These are phyloP conservation scores for Artemisia argyi DNA, from an alignment of 129 eudicot species.

Conservation along the genomic window DNA sequence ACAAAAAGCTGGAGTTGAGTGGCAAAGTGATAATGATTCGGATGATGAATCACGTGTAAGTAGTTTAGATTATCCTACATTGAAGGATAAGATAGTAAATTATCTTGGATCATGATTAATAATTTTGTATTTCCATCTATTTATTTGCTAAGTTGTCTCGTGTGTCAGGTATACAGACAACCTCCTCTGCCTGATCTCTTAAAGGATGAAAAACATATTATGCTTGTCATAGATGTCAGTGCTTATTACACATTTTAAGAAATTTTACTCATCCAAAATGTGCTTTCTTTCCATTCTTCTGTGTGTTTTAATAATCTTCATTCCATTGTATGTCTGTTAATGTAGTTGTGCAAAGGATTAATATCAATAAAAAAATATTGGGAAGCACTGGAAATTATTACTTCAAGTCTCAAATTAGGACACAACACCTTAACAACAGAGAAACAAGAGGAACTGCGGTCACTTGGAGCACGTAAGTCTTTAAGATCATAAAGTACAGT, in stretches of 20 bases:
- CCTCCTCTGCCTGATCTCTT: slow-evolving; percentile 86
- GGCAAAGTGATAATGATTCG: slow-evolving; percentile 67
- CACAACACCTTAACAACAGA: slow-evolving; percentile 54
- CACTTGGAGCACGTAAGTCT: slow-evolving; percentile 93
- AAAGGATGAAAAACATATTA: slow-evolving; percentile 59
- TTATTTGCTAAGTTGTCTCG: slow-evolving; percentile 14
- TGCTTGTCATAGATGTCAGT: slow-evolving; percentile 79
- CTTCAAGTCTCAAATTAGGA: slow-evolving; percentile 64
- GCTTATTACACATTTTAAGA: background rate
- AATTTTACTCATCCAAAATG: background rate
- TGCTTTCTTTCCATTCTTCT: slow-evolving; percentile 8
- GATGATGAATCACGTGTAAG: slow-evolving; percentile 78
- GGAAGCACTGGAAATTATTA: slow-evolving; percentile 80
- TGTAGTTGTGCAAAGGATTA: slow-evolving; percentile 71
- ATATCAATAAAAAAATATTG: slow-evolving; percentile 62
- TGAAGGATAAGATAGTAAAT: slow-evolving; percentile 10
- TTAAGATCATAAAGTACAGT: background rate
- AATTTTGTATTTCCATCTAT: slow-evolving; percentile 19
- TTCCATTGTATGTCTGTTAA: background rate
- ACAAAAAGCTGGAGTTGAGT: slow-evolving; percentile 85
- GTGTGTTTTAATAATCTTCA: background rate
- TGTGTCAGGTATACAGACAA: slow-evolving; percentile 58
- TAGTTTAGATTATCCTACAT: slow-evolving; percentile 2
- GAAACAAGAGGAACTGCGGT: slow-evolving; percentile 71
- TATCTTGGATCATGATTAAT: background rate